phyloP scores from a whole-genome alignment of 768 basidiomycete genomes.

The Flagelloscypha sp. region DNA sequence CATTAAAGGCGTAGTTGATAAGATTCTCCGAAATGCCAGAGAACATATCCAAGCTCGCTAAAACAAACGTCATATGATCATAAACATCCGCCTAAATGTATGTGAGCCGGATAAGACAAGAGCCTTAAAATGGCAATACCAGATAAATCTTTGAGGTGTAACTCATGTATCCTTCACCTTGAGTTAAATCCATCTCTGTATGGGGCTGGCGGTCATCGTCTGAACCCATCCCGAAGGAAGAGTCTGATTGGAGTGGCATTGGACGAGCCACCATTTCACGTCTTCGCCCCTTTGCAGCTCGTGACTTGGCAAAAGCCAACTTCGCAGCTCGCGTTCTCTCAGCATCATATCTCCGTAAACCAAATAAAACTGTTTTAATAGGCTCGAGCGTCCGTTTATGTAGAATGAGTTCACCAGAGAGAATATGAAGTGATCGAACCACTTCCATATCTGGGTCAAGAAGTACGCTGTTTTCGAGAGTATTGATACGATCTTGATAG shows the following conservation, averaged over 20 bases:
- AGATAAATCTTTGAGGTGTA: slow-evolving; percentile 63
- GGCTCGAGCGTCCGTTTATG: slow-evolving; percentile 71
- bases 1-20: slow-evolving; percentile 42
- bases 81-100: slow-evolving; percentile 42
- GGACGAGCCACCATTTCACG: no score
- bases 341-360: slow-evolving; percentile 59
- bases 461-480: slow-evolving; percentile 53
- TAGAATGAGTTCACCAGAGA: slow-evolving; percentile 65
- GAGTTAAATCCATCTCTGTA: no score
- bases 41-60: slow-evolving; percentile 39
- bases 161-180: slow-evolving; percentile 57
- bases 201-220: no score
- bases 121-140: no score
- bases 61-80: slow-evolving; percentile 42
- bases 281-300: no score
- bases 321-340: slow-evolving; percentile 60
- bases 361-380: slow-evolving; percentile 60
- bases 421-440: slow-evolving; percentile 65
- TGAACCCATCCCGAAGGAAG: no score
- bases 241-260: no score
- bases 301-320: no score
- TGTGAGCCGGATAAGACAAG: no score
- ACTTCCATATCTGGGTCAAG: slow-evolving; percentile 52
- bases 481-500: slow-evolving; percentile 54
- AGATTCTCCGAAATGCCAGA: slow-evolving; percentile 37